A percentile compares a stretch with the other conserved stretches of the same genome.
These are phyloP conservation scores for Monosporascus sp. DNA, from an alignment of 2,329 filamentous ascomycete genomes.

Conservation along the genomic window DNA sequence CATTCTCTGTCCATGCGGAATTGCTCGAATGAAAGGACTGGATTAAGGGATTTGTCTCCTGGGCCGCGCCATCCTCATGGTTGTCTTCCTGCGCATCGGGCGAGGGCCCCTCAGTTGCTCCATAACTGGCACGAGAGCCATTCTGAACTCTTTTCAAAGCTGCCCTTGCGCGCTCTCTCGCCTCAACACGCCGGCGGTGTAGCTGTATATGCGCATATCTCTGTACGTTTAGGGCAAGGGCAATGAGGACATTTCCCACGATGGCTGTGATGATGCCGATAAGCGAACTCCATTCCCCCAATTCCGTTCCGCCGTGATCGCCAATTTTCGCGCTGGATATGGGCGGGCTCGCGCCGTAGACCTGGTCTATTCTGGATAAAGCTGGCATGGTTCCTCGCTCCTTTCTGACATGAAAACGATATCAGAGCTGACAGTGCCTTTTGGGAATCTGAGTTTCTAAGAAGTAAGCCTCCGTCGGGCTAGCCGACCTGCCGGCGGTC, in stretches of 20 bases:
- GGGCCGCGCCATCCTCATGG: constrained; percentile 26
- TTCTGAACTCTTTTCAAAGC: constrained; percentile 42
- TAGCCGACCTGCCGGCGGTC: neutral
- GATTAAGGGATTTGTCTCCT: constrained; percentile 47
- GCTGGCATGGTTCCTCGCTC: constrained; percentile 11
- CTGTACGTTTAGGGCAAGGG: constrained; percentile 92
- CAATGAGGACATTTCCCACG: constrained; percentile 87
- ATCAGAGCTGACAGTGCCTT: neutral
- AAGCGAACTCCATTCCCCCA: constrained; percentile 79
- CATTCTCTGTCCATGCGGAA: constrained; percentile 32
- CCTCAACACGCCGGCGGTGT: constrained; percentile 60
- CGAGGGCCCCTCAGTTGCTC: constrained; percentile 15
- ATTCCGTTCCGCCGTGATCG: constrained; percentile 38
- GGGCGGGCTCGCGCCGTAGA: constrained; percentile 11
- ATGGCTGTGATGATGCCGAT: constrained; percentile 95
- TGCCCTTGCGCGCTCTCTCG: constrained; percentile 48
- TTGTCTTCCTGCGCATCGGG: constrained; percentile 26
- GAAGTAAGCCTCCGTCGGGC: neutral
- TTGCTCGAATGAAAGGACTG: constrained; percentile 43
- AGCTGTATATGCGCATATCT: constrained; percentile 89
- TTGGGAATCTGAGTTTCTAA: too few species aligned
- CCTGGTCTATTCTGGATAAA: constrained; percentile 8
- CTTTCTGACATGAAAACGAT: neutral
- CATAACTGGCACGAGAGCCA: constrained; percentile 22
- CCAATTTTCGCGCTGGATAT: constrained; percentile 12